Percentiles rank a stretch among this genome's conserved stretches.
phyloP scores from a whole-genome alignment of 441 rosid species.

The Populus hybrid region DNA sequence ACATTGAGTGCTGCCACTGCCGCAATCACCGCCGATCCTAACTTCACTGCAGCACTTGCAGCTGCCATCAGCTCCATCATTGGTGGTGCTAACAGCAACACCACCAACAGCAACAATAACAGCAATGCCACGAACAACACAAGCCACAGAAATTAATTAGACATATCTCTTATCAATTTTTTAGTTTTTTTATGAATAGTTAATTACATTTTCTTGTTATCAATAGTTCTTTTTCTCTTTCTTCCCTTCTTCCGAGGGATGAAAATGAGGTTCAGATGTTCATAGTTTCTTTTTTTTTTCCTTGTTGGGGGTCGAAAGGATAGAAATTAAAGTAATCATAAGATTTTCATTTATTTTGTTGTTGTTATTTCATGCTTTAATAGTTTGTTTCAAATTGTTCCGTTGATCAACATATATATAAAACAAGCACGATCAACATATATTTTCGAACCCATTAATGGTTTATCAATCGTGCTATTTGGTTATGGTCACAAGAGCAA shows the following conservation, averaged over 20 bases:
- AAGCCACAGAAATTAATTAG: constrained; percentile 28
- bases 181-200: not conserved
- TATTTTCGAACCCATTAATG: no score
- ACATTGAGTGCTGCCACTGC: constrained; percentile 69
- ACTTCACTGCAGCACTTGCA: constrained; percentile 83
- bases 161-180: not conserved
- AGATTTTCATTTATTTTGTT: constrained; percentile 29
- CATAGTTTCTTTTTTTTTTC: not conserved
- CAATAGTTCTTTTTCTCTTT: not conserved
- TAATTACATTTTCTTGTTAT: not conserved
- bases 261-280: not conserved
- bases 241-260: not conserved
- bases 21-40: constrained; percentile 77
- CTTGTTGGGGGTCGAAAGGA: constrained; percentile 14
- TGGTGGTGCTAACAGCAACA: constrained; percentile 22
- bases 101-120: not conserved
- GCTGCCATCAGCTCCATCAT: constrained; percentile 86
- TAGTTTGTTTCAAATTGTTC: constrained; percentile 6
- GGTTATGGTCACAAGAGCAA: no score
- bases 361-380: constrained; percentile 15
- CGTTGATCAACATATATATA: not conserved
- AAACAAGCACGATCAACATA: no score
- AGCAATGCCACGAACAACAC: constrained; percentile 17
- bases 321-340: constrained; percentile 15
- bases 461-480: no score